Percentiles rank a stretch among this genome's conserved stretches.
phyloP scores from a whole-genome alignment of 371 early-diverging fungal species.

The Mortierella sp. region DNA sequence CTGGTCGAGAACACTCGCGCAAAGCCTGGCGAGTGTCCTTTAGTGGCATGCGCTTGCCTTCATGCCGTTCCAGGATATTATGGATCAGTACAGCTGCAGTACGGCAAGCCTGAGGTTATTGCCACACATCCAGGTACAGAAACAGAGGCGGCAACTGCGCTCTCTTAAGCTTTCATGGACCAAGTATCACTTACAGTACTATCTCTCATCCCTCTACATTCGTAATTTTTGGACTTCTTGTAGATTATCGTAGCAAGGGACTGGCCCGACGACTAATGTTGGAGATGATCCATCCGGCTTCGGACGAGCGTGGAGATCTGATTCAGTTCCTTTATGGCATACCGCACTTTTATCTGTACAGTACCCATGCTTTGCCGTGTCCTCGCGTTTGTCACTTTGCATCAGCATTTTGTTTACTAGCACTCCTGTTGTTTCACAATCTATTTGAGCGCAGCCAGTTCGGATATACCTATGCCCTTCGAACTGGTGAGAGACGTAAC shows the following conservation, averaged over 20 bases:
- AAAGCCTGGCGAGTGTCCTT: slow-evolving; percentile 7
- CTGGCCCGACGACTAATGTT: slow-evolving; percentile 5
- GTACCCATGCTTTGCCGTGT: neutral
- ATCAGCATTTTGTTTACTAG: neutral
- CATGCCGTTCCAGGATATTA: slow-evolving; percentile 9
- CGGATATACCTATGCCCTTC: slow-evolving; percentile 2
- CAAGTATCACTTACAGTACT: too few relatives aligned
- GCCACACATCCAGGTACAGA: slow-evolving; percentile 18
- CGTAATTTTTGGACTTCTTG: neutral
- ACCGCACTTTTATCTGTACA: slow-evolving; percentile 17
- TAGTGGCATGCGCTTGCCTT: slow-evolving; percentile 18
- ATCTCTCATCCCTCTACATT: too few relatives aligned
- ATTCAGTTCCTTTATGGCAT: slow-evolving; percentile 12
- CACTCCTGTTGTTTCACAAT: neutral
- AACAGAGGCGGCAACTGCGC: too few relatives aligned
- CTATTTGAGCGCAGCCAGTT: slow-evolving; percentile 3
- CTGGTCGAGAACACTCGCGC: slow-evolving; percentile 22
- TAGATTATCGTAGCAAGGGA: neutral
- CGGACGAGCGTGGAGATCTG: slow-evolving; percentile 15
- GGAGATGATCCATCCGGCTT: slow-evolving; percentile 14
- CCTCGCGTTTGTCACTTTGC: too few relatives aligned
- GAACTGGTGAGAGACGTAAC: neutral
- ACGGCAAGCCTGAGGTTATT: slow-evolving; percentile 19
- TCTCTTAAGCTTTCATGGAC: too few relatives aligned
- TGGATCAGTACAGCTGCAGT: slow-evolving; percentile 7